Evolutionary conservation across 345 rosid genomes (phyloP), one percentile per base, ranked within the genome.

Genomic region (Linum lewisii): DNA sequence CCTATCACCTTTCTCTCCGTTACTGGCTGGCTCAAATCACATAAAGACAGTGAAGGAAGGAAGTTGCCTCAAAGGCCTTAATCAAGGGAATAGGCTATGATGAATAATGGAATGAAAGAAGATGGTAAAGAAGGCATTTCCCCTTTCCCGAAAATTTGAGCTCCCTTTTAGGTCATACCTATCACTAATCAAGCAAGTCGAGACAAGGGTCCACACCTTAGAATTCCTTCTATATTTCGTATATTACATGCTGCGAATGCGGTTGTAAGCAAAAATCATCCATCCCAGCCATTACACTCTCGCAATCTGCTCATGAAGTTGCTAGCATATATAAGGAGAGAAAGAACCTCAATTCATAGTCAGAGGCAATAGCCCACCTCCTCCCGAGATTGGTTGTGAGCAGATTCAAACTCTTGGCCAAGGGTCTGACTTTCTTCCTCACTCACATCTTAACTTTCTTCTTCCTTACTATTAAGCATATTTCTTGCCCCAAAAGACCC

Each of bases 11-110:
- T 42, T 42, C 47, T 42, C 47, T 42, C 47, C 47, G 13, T 42
- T 42, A 42, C 47, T 15, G 47, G 47, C 47, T 9, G 7, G 47
- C 47, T 42, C 11, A 42, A 42, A 42, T 42, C 47, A 42, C 47
- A 42, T 42, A 42, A 42, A 42, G 47, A 42, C 47, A 42, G 11
- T 42, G 14, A 42, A 42, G 11, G 47, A 42, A 42, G 47, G 47
- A 42, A 42, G 47, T 42, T 42, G 47, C 47, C 47, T 42, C 47
- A 42, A 42, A 42, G 47, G 47, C 47, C 47, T 42, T 42, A 42
- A 42, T 42, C 47, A 42, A 42, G 47, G 47, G 47, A 42, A 42
- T 42, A 42, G 47, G 47, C 11, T 42, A 42, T 42, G 47, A 42
- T 42, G 11, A 42, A 42, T 42, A 42, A 42, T 42, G 47, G 47